Base-by-base conservation (phyloP, 1,284 basidiomycete genomes). In the Pterulicium gracile region DNA sequence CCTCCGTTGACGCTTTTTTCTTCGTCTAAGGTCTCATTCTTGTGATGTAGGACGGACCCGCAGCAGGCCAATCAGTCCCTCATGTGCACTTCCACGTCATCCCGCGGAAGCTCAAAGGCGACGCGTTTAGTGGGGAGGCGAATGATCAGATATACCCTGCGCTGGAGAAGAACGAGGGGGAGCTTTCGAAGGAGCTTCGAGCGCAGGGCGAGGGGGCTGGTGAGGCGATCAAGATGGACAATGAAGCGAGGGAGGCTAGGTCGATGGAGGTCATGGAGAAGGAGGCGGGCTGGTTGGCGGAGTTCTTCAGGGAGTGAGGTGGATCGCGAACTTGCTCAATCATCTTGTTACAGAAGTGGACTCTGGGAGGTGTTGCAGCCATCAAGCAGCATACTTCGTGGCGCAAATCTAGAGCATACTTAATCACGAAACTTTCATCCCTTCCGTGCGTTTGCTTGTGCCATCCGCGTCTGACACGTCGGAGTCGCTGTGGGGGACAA, bases 71-170 rank as follows among this genome's bases (percentile, higher is more conserved):
- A 32, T 10, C 10, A 10, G 27, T 32, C n/a, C 82, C 90, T 0
- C 92, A 95, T 57, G 88, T 95, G 18, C 92, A 96, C 60, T 85
- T 95, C 52, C 92, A 95, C 58, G 65, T 95, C 22, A 66, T 96
- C 7, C 92, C 92, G 18, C 77, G 92, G 2, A 79, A 79, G 55
- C 63, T 70, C 19, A 70, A 75, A 42, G 80, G 78, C 10, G 85
- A 88, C 59, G 63, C 62, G n/a, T 88, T 80, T 68, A 10, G 10
- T 7, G 73, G 72, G 46, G 64, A 55, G 52, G 72, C 71, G 40
- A 88, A 86, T 56, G 90, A 94, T 60, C 73, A 76, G 15, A 67
- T 95, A 36, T 93, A 93, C 61, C 85, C 86, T 1, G 79, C 71
- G 2, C 61, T 94, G 13, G 89, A 92, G 58, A 61, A 64, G 3